Percentiles rank a stretch among this genome's conserved stretches.
phyloP scores from a whole-genome alignment of 805 yeast species.

The Ogataea nakhonphanomensis region DNA sequence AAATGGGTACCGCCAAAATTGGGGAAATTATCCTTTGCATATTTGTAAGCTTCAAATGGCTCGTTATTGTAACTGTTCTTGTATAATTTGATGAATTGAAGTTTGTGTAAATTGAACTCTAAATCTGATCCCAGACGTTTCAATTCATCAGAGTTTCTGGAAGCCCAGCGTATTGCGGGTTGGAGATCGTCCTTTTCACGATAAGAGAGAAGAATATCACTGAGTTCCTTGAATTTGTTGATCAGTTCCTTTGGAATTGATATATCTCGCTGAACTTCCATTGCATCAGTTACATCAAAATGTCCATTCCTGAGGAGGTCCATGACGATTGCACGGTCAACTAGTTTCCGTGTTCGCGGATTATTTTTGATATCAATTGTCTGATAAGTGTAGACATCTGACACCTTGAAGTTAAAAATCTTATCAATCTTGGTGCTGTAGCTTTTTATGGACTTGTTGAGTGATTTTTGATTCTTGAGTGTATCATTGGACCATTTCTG shows the following conservation, averaged over 20 bases:
- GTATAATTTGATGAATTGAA: constrained; percentile 37
- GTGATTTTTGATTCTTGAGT: constrained; percentile 30
- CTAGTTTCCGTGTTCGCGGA: constrained; percentile 10
- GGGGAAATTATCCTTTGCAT: constrained; percentile 41
- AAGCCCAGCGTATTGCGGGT: constrained; percentile 51
- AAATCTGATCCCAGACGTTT: constrained; percentile 38
- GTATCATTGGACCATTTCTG: constrained; percentile 26
- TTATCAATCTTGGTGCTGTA: constrained; percentile 29
- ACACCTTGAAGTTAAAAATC: constrained; percentile 23
- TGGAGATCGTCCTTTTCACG: constrained; percentile 35
- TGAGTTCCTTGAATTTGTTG: constrained; percentile 39
- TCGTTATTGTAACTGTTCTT: constrained; percentile 17
- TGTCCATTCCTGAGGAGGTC: constrained; percentile 33
- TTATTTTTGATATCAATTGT: constrained; percentile 17
- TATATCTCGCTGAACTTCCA: constrained; percentile 31
- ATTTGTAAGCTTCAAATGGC: constrained; percentile 37
- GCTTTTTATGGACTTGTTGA: constrained; percentile 26
- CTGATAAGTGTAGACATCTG: constrained; percentile 25
- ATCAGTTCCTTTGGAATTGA: constrained; percentile 29
- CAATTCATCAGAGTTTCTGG: constrained; percentile 25
- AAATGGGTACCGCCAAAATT: constrained; percentile 39
- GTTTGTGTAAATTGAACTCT: constrained; percentile 43
- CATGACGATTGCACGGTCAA: constrained; percentile 31
- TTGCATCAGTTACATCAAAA: constrained; percentile 25
- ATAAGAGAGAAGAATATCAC: constrained; percentile 37